Conservation (phyloP, 768 basidiomycete genomes). For the Thelephora aurantiotincta region DNA sequence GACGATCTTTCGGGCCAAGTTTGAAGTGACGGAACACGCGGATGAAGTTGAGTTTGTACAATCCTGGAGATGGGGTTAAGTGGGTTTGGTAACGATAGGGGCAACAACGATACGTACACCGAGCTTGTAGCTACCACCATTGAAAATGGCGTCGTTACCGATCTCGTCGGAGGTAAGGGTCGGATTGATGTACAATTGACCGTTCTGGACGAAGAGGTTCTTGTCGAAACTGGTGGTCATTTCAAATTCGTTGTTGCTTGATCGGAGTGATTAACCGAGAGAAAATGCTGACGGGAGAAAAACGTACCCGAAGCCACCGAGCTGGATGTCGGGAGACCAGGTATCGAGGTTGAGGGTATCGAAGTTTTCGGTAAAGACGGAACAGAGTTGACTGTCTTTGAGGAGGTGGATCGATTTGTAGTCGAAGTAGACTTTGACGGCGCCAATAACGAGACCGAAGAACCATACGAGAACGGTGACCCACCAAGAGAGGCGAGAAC, state of each 20-base stretch:
- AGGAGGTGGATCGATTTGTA: slow-evolving; percentile 25
- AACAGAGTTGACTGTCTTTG: slow-evolving; percentile 21
- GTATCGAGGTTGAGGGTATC: slow-evolving; percentile 25
- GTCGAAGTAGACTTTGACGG: slow-evolving; percentile 30
- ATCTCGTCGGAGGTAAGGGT: slow-evolving; percentile 41
- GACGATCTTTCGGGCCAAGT: slow-evolving; percentile 16
- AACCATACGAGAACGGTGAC: slow-evolving; percentile 28
- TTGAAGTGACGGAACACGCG: slow-evolving; percentile 32
- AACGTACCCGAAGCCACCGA: slow-evolving; percentile 36
- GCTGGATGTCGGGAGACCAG: slow-evolving; percentile 36
- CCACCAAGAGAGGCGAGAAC: slow-evolving; percentile 32
- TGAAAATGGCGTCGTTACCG: slow-evolving; percentile 22
- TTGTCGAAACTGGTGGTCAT: slow-evolving; percentile 29
- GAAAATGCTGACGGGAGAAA: slow-evolving; percentile 1
- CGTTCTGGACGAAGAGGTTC: slow-evolving; percentile 32
- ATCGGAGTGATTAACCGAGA: background rate
- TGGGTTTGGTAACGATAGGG: background rate
- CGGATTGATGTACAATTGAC: slow-evolving; percentile 41
- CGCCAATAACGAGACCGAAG: slow-evolving; percentile 28
- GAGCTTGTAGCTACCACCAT: slow-evolving; percentile 25
- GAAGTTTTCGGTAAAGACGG: slow-evolving; percentile 38
- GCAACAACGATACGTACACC: slow-evolving; percentile 1
- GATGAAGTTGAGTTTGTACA: slow-evolving; percentile 4
- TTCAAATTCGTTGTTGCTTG: slow-evolving; percentile 38
- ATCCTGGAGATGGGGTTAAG: slow-evolving; percentile 14